These are phyloP conservation scores for Didymella lethalis DNA, from an alignment of 2,329 filamentous ascomycete genomes.

Conservation along the genomic window DNA sequence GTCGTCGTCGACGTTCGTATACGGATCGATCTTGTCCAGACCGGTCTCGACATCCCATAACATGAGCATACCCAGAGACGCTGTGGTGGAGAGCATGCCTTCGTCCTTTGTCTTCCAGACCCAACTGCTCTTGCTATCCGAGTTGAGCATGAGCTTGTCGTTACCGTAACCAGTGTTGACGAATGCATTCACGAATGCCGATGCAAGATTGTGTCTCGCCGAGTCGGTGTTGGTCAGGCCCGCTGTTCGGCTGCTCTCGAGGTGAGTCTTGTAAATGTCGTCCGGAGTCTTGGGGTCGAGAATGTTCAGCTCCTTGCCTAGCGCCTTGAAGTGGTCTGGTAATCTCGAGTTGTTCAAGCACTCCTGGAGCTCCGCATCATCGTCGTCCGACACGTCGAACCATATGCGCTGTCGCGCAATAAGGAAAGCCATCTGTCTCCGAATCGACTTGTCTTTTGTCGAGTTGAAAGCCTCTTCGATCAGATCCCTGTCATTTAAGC, in stretches of 20 bases:
- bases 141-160: constrained; percentile 97
- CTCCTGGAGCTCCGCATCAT: constrained; percentile 78
- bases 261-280: constrained; percentile 98
- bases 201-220: constrained; percentile 92
- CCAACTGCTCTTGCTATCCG: constrained; percentile 85
- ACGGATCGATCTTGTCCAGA: constrained; percentile 92
- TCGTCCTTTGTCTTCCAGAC: constrained; percentile 99
- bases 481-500: constrained; percentile 84
- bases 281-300: constrained; percentile 96
- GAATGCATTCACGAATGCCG: constrained; percentile 95
- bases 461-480: constrained; percentile 84
- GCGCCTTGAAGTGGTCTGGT: constrained; percentile 88
- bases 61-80: constrained; percentile 88
- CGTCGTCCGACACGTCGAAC: constrained; percentile 74
- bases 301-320: constrained; percentile 96
- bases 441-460: constrained; percentile 80
- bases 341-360: constrained; percentile 88
- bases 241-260: constrained; percentile 92
- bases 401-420: constrained; percentile 90
- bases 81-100: constrained; percentile 95
- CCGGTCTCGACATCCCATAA: constrained; percentile 94
- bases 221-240: constrained; percentile 96
- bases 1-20: constrained; percentile 82
- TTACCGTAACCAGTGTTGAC: constrained; percentile 95
- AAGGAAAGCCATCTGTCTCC: constrained; percentile 93